These are phyloP conservation scores for Chaetomium strumarium DNA, from an alignment of 2,329 filamentous ascomycete species.

Conservation along the genomic window DNA sequence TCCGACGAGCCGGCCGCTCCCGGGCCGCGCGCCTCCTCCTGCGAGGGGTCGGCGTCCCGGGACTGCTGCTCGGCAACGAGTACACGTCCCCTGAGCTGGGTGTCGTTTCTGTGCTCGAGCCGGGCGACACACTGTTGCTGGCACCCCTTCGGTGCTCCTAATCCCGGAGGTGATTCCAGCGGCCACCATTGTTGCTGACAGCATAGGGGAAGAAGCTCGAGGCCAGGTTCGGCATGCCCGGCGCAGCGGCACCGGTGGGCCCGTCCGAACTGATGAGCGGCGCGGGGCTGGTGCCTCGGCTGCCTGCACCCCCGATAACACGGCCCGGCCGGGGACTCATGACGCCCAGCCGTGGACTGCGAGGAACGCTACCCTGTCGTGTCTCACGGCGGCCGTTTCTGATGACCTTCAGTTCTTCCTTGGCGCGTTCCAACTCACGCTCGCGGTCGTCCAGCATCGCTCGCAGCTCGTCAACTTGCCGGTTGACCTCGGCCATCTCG, in stretches of 20 bases:
- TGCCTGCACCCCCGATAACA: constrained; percentile 32
- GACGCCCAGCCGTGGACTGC: constrained; percentile 49
- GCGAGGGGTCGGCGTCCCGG: no score
- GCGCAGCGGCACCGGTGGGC: constrained; percentile 26
- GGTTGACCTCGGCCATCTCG: constrained; percentile 32
- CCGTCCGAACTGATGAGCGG: constrained; percentile 27
- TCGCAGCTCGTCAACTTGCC: constrained; percentile 38
- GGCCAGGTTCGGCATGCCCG: constrained; percentile 5
- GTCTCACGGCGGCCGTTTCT: constrained; percentile 51
- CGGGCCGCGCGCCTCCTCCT: no score
- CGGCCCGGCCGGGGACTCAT: constrained; percentile 42
- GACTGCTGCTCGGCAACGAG: no score
- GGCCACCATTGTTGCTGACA: constrained; percentile 29
- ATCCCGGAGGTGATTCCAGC: constrained; percentile 43
- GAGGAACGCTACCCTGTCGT: constrained; percentile 50
- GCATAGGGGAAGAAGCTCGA: constrained; percentile 34
- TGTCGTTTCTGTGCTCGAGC: no score
- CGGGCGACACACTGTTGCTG: no score
- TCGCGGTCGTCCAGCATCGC: constrained; percentile 45
- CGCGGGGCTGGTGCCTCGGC: constrained; percentile 47
- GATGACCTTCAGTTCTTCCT: constrained; percentile 43
- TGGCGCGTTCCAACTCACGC: constrained; percentile 41
- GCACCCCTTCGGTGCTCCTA: constrained; percentile 14
- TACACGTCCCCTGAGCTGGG: no score
- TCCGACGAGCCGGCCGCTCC: no score